These are phyloP conservation scores for Russula sp. DNA, from an alignment of 768 basidiomycete genomes.

Conservation along the genomic window DNA sequence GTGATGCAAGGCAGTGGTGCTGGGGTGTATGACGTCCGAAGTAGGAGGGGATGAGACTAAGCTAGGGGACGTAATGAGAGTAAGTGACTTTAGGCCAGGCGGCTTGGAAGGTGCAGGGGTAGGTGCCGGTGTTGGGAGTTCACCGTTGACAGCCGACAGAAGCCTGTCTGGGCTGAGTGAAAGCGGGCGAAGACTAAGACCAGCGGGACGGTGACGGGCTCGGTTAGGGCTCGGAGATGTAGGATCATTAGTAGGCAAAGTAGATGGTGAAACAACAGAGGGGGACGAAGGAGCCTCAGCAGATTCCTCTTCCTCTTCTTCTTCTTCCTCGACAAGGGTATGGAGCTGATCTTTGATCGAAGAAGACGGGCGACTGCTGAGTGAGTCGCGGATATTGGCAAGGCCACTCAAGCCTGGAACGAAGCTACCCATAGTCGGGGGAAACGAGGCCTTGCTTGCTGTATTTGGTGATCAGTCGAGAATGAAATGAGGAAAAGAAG, in stretches of 20 bases:
- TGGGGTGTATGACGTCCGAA: conserved; percentile 2
- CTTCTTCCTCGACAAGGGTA: conserved; percentile 80
- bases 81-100: conserved; percentile 45
- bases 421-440: conserved; percentile 41
- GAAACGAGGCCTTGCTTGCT: conserved; percentile 59
- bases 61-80: conserved; percentile 33
- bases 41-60: conserved; percentile 14
- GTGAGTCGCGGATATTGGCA: conserved; percentile 70
- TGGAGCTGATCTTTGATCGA: conserved; percentile 69
- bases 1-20: conserved; percentile 25
- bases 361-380: conserved; percentile 60
- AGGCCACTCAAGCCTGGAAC: conserved; percentile 35
- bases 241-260: conserved; percentile 13
- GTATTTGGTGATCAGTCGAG: not conserved
- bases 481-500: not conserved
- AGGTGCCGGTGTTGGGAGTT: conserved; percentile 32
- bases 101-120: conserved; percentile 48
- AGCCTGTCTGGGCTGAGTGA: conserved; percentile 56
- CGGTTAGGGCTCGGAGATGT: conserved; percentile 35
- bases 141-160: conserved; percentile 24
- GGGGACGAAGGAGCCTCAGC: conserved; percentile 24
- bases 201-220: conserved; percentile 56
- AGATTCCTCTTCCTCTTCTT: conserved; percentile 75
- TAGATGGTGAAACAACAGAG: conserved; percentile 9
- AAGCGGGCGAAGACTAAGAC: conserved; percentile 60